These are phyloP conservation scores for Phytophthora tentaculata DNA, from an alignment of 352 stramenopile genomes.

Conservation along the genomic window DNA sequence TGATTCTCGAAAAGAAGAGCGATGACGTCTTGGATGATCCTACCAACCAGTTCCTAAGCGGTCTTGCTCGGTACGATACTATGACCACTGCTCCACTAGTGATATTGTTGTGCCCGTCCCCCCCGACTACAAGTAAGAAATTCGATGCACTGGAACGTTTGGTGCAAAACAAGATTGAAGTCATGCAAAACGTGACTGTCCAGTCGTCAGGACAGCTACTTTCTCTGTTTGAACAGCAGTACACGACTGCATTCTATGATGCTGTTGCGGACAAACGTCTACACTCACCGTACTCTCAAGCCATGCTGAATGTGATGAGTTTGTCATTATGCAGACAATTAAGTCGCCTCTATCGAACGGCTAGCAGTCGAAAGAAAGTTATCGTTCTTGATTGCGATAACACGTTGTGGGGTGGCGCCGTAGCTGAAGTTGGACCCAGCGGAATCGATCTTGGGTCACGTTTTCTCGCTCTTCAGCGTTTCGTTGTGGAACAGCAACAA, in stretches of 20 bases:
- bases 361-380: conserved; percentile 61
- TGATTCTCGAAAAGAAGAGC: conserved; percentile 18
- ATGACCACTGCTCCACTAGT: conserved; percentile 34
- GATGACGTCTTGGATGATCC: not conserved
- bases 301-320: conserved; percentile 62
- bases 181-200: conserved; percentile 35
- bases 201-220: conserved; percentile 32
- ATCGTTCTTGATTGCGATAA: conserved; percentile 84
- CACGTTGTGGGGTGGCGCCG: conserved; percentile 70
- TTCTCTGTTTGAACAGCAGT: conserved; percentile 40
- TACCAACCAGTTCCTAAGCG: conserved; percentile 28
- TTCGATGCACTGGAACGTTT: conserved; percentile 22
- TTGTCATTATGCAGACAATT: conserved; percentile 58
- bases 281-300: conserved; percentile 71
- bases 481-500: conserved; percentile 53
- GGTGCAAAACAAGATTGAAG: conserved; percentile 19
- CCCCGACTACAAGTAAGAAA: conserved; percentile 17
- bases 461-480: conserved; percentile 66
- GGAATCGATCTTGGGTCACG: conserved; percentile 45
- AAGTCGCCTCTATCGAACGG: conserved; percentile 43
- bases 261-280: conserved; percentile 52
- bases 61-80: conserved; percentile 37
- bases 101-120: conserved; percentile 48
- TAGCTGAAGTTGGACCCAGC: conserved; percentile 58
- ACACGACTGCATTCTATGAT: conserved; percentile 50